Percentiles rank a stretch among this genome's conserved stretches.
Evolutionary conservation across 768 basidiomycete genomes (phyloP).

Genomic region (Hygrophorus pudorinus): DNA sequence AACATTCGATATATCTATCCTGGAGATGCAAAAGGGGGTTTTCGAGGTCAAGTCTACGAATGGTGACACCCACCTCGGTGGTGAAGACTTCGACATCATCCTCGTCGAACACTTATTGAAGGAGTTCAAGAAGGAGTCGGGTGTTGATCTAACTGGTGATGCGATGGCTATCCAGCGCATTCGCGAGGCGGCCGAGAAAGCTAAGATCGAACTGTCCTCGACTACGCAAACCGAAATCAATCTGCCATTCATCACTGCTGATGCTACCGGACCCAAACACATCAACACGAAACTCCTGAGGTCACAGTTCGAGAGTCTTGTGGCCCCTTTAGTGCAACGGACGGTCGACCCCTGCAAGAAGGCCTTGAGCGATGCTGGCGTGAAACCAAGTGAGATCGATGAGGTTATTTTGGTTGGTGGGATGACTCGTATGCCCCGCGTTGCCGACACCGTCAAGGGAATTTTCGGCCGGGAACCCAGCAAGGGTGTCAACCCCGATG

Average conservation of each 20-base stretch:
- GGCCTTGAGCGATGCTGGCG: constrained; percentile 86
- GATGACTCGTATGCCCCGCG: constrained; percentile 97
- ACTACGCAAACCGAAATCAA: constrained; percentile 95
- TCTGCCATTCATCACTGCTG: constrained; percentile 96
- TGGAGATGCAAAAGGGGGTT: constrained; percentile 99
- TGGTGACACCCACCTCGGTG: constrained; percentile 95
- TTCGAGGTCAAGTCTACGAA: constrained; percentile 99
- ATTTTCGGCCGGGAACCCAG: constrained; percentile 94
- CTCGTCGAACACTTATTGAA: constrained; percentile 78
- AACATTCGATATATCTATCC: constrained; percentile 98
- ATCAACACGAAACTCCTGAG: constrained; percentile 88
- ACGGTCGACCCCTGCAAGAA: constrained; percentile 97
- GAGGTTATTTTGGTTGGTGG: constrained; percentile 98
- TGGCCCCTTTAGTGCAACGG: constrained; percentile 71
- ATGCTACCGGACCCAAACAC: constrained; percentile 91
- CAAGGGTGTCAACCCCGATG: constrained; percentile 99
- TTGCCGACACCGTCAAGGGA: constrained; percentile 85
- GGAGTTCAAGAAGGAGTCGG: constrained; percentile 92
- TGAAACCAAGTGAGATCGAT: constrained; percentile 87
- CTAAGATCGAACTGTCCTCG: constrained; percentile 96
- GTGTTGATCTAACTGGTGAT: constrained; percentile 74
- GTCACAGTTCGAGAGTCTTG: constrained; percentile 84
- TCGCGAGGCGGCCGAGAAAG: constrained; percentile 98
- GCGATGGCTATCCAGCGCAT: constrained; percentile 98
- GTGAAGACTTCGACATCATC: constrained; percentile 92